A percentile compares a stretch with the other conserved stretches of the same genome.
These are phyloP conservation scores for Phytophthora boehmeriae DNA, from an alignment of 352 stramenopile species.

Conservation along the genomic window DNA sequence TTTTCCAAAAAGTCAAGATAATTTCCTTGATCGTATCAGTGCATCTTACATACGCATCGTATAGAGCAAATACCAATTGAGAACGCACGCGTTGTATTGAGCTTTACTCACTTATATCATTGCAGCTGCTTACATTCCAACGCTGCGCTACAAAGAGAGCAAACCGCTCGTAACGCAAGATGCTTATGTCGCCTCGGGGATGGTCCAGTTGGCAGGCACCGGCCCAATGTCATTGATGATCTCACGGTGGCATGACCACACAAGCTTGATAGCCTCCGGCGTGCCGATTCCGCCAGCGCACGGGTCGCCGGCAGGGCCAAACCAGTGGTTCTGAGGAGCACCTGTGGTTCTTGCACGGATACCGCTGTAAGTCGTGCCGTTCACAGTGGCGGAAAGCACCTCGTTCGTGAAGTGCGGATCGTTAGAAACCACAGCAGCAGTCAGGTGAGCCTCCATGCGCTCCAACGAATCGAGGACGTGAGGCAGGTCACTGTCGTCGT, in stretches of 20 bases:
- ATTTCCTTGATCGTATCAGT: no score
- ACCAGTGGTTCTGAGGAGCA: constrained; percentile 95
- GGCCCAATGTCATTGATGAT: constrained; percentile 95
- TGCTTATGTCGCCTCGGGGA: constrained; percentile 82
- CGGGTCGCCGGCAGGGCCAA: constrained; percentile 96
- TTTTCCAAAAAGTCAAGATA: no score
- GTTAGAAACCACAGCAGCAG: constrained; percentile 97
- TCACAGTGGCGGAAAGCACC: constrained; percentile 97
- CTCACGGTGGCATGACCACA: constrained; percentile 99
- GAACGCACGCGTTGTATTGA: not conserved
- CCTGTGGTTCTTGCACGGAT: constrained; percentile 96
- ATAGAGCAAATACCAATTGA: not conserved
- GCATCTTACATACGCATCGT: no score
- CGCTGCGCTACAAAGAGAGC: constrained; percentile 6
- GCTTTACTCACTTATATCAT: constrained; percentile 21
- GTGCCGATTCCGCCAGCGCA: constrained; percentile 97
- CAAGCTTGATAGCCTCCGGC: constrained; percentile 97
- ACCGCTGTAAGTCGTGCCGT: constrained; percentile 98
- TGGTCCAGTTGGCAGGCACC: constrained; percentile 73
- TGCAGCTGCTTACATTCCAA: constrained; percentile 10
- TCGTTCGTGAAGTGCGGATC: constrained; percentile 94
- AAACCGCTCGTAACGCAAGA: constrained; percentile 12
- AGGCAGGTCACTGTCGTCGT: constrained; percentile 92
- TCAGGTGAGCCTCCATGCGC: constrained; percentile 97
- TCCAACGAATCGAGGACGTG: constrained; percentile 94